These are phyloP conservation scores for Aphanomyces cochlioides DNA, from an alignment of 352 stramenopile genomes.

Conservation along the genomic window DNA sequence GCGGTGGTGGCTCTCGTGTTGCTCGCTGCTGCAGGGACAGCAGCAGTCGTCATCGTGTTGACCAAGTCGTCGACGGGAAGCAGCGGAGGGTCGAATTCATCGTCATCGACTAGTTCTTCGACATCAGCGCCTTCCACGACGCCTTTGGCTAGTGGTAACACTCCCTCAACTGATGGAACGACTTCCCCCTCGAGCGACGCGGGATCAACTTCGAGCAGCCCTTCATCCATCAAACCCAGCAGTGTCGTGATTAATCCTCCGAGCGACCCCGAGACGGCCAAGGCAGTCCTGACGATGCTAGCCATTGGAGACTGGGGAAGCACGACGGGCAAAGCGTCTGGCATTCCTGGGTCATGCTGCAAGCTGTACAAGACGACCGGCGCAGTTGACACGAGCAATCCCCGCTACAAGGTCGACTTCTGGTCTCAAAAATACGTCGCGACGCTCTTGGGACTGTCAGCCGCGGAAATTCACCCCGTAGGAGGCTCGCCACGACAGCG, in stretches of 20 bases:
- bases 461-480: slow-evolving; percentile 33
- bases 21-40: neutral
- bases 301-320: slow-evolving; percentile 47
- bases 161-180: too few species aligned
- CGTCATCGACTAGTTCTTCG: neutral
- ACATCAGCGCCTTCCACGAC: neutral
- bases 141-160: too few species aligned
- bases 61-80: neutral
- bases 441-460: slow-evolving; percentile 38
- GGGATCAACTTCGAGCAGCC: too few species aligned
- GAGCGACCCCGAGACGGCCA: slow-evolving; percentile 13
- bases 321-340: slow-evolving; percentile 39
- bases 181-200: too few species aligned
- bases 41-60: neutral
- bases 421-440: slow-evolving; percentile 47
- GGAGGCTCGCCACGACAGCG: too few species aligned
- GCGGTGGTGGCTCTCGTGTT: neutral
- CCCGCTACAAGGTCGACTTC: slow-evolving; percentile 35
- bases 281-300: slow-evolving; percentile 38
- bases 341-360: slow-evolving; percentile 43
- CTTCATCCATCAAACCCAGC: too few species aligned
- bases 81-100: neutral
- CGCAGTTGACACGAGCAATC: slow-evolving; percentile 13
- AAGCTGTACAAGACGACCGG: slow-evolving; percentile 35
- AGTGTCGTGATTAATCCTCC: neutral